phyloP scores from a whole-genome alignment of 1,284 basidiomycete species.

The Tilletia caries region DNA sequence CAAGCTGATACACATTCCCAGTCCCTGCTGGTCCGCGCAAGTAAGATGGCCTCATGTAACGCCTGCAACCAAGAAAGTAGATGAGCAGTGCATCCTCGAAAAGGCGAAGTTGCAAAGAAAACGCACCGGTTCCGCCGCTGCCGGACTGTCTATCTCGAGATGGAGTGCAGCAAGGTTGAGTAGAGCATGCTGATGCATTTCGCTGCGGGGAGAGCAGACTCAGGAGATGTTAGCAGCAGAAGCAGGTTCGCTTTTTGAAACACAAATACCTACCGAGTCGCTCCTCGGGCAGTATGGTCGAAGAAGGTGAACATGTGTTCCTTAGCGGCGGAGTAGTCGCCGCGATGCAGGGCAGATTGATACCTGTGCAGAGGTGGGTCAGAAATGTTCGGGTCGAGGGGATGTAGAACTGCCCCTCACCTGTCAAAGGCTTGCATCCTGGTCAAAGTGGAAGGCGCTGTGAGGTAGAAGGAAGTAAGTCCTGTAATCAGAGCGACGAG shows the following conservation, averaged over 20 bases:
- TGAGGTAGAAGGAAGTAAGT: neutral
- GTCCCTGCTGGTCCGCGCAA: neutral
- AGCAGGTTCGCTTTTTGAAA: neutral
- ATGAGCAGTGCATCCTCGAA: neutral
- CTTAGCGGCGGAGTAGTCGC: conserved; percentile 2
- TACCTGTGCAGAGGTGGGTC: neutral
- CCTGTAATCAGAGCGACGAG: neutral
- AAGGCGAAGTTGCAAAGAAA: too few species aligned
- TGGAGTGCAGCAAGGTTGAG: neutral
- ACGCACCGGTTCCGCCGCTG: neutral
- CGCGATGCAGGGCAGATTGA: neutral
- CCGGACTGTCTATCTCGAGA: conserved; percentile 7
- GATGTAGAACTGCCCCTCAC: neutral
- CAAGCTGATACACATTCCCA: conserved; percentile 11
- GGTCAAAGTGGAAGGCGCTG: conserved; percentile 1
- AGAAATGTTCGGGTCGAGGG: neutral
- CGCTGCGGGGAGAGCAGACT: neutral
- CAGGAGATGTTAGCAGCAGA: neutral
- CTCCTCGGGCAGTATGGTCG: conserved; percentile 6
- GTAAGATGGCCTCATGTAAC: conserved; percentile 4
- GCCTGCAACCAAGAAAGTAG: neutral
- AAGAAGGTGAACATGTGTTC: conserved; percentile 10
- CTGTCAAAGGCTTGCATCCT: conserved; percentile 4
- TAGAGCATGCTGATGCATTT: conserved; percentile 11
- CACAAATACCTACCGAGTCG: conserved; percentile 6